These are phyloP conservation scores for Gymnopilus dilepis DNA, from an alignment of 768 basidiomycete genomes.

Conservation along the genomic window DNA sequence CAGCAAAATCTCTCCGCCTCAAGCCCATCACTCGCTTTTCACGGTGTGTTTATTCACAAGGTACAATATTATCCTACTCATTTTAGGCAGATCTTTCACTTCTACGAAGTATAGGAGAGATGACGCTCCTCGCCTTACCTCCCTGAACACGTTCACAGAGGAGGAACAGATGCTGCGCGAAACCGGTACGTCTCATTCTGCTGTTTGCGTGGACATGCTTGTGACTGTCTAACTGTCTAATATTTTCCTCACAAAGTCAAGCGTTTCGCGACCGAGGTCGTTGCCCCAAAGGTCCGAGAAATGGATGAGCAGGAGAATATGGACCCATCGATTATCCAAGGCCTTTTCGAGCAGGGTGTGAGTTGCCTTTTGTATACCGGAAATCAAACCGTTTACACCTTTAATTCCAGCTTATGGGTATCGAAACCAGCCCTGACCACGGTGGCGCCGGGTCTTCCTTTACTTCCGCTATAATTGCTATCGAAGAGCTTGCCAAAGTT, in stretches of 20 bases:
- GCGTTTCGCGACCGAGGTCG: constrained; percentile 88
- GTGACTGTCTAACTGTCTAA: constrained; percentile 9
- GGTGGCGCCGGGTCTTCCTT: constrained; percentile 92
- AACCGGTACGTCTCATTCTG: constrained; percentile 58
- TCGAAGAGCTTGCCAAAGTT: constrained; percentile 95
- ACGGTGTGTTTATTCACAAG: constrained; percentile 12
- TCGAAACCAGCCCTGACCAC: constrained; percentile 85
- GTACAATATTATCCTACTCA: neutral
- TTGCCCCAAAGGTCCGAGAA: constrained; percentile 89
- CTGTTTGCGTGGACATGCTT: too few species aligned
- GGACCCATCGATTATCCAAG: constrained; percentile 87
- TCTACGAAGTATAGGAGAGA: constrained; percentile 37
- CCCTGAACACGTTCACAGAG: constrained; percentile 86
- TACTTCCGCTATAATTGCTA: constrained; percentile 93
- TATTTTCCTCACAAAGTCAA: constrained; percentile 55
- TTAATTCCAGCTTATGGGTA: constrained; percentile 85
- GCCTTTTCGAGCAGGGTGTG: constrained; percentile 94
- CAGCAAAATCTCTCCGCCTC: constrained; percentile 23
- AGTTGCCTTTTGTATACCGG: constrained; percentile 37
- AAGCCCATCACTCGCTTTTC: constrained; percentile 15
- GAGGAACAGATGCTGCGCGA: constrained; percentile 96
- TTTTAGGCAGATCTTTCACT: constrained; percentile 39
- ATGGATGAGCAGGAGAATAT: constrained; percentile 99
- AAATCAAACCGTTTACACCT: neutral
- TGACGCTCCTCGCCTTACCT: constrained; percentile 45